Evolutionary conservation across 1,284 basidiomycete species (phyloP), one percentile per base, ranked within the genome.

Genomic region (Sporisorium exsertum): DNA sequence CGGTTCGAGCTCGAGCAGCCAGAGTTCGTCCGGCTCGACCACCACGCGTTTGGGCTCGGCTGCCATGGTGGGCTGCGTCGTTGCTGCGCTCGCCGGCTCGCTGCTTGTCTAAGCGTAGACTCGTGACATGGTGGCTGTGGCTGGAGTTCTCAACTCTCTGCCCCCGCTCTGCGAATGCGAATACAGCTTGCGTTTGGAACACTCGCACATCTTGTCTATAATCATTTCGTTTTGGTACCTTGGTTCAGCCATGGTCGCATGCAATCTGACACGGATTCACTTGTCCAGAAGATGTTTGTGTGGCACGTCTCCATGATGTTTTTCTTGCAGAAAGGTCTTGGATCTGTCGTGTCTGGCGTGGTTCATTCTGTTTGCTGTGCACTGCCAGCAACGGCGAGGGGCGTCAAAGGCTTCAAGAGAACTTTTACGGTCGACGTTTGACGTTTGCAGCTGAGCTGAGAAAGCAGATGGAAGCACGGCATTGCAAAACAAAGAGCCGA

Each of bases 11-110:
- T 61, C 58, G 40, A 60, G 60, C 64, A 42, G 58, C 32, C 52
- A 58, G 59, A 50, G 40, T 32, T 65, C 68, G 18, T 61, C 64
- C n/a, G 68, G 64, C 27, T 51, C 72, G 13, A 46, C 54, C 46
- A 50, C 42, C n/a, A 50, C 43, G 1, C 60, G 61, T 20, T 20
- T 68, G 22, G 65, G 60, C 18, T 57, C 73, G 32, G 69, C 73
- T 52, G 73, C 64, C 29, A 54, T 72, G 56, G 49, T 75, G 8
- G 67, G 64, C 9, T 64, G 63, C 53, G 60, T 71, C 12, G 58
- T 75, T n/a, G 72, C 64, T 53, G 67, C 59, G 6, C 51, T 72
- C 16, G 64, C 63, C 22, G 59, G 69, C n/a, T 59, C 59, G 22
- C 27, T 72, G 59, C 63, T 72, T 24, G 37, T 66, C 52, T 72